phyloP scores from a whole-genome alignment of 202 grass and related monocot species.

The Panicum hallii region DNA sequence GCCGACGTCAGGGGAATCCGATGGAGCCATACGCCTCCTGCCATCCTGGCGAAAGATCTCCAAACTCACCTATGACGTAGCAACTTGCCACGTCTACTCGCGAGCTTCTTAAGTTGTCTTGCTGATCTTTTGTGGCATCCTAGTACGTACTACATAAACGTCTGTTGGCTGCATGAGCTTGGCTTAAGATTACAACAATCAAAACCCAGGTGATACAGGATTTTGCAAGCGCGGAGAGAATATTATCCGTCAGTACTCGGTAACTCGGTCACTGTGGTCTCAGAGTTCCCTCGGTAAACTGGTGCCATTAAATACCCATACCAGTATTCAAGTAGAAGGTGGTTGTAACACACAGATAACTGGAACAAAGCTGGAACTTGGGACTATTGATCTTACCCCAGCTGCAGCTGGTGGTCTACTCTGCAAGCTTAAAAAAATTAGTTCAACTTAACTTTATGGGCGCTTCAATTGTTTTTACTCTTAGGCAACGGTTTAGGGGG shows the following conservation, averaged over 20 bases:
- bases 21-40: background rate
- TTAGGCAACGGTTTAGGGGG: background rate
- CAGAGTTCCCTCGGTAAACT: background rate
- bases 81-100: slow-evolving; percentile 46
- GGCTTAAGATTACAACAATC: background rate
- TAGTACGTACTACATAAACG: background rate
- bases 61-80: slow-evolving; percentile 20
- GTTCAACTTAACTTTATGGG: background rate
- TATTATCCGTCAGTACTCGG: background rate
- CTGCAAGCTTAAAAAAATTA: background rate
- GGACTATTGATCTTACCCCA: background rate
- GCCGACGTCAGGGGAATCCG: background rate
- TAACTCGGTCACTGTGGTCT: background rate
- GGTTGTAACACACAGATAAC: background rate
- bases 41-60: slow-evolving; percentile 42
- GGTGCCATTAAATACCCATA: background rate
- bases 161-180: too few relatives aligned
- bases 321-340: too few relatives aligned
- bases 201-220: background rate
- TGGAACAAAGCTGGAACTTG: background rate
- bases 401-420: background rate
- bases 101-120: slow-evolving; percentile 42
- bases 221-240: background rate
- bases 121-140: slow-evolving; percentile 39
- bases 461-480: background rate